Evolutionary conservation across 2,329 filamentous ascomycete species (phyloP), one percentile per base, ranked within the genome.

Genomic region (Zopfia rhizophila): DNA sequence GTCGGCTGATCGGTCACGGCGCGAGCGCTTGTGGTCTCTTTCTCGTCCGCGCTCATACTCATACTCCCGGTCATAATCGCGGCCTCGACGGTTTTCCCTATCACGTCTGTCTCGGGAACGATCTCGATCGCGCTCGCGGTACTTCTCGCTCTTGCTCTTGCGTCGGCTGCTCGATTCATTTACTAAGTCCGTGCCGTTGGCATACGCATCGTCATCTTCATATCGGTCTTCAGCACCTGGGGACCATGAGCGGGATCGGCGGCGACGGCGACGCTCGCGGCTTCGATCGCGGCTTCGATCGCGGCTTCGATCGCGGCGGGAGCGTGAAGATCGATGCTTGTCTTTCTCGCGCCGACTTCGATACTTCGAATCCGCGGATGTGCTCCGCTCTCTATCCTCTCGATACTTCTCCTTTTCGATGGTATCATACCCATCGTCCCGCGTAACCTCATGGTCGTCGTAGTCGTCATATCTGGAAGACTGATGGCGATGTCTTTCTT

Each of bases 281-380:
- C 75, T 77, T 30, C 72, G 68, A 16, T 78, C 75, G 5, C n/a
- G 24, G n/a, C n/a, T n/a, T n/a, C 73, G 70, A 37, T 78, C 75
- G 21, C 72, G 70, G 53, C 75, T 77, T 30, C 72, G 68, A 16
- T 78, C 75, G 17, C 76, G 74, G 33, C 76, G 70, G 8, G 73
- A 74, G 21, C 75, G 73, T n/a, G 74, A 77, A 4, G 75, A 75
- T 8, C 72, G 71, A 35, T 75, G 59, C 37, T 68, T 70, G 6
- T 76, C 73, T 45, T 72, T 75, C 1, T 72, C 74, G 21, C 69
- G 66, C 17, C 73, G 85, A 56, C 84, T 85, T 51, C 84, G 82
- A 58, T 85, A 82, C 53, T 80, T 83, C 25, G 72, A 72, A 7
- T 84, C 82, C 1, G 81, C 82, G 2, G 89, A 90, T 4, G 79